Evolutionary conservation across 1,284 basidiomycete genomes (phyloP).

Genomic region (Golubevia sp.): DNA sequence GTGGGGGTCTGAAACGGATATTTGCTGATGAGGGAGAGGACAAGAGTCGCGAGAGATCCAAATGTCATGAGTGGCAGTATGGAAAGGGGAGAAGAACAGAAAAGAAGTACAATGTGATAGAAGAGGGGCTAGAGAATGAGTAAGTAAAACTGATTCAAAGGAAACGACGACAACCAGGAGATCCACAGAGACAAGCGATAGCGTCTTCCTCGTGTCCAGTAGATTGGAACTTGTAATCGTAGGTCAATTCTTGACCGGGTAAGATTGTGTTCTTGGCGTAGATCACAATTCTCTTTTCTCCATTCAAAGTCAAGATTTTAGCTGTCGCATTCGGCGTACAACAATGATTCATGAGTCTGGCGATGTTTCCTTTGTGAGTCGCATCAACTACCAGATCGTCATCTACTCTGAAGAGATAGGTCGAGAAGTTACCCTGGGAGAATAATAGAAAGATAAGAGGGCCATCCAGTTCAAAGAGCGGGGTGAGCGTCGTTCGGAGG

Average conservation of each 20-base stretch:
- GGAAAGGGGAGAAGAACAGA: not conserved
- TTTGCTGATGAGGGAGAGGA: too few relatives aligned
- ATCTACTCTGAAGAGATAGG: constrained; percentile 63
- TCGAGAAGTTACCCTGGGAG: constrained; percentile 50
- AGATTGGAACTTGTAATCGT: constrained; percentile 62
- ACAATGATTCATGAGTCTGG: constrained; percentile 90
- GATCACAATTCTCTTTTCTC: constrained; percentile 98
- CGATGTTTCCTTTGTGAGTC: constrained; percentile 96
- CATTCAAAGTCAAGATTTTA: constrained; percentile 97
- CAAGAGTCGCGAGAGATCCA: too few relatives aligned
- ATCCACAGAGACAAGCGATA: constrained; percentile 64
- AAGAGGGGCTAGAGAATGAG: not conserved
- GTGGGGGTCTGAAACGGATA: too few relatives aligned
- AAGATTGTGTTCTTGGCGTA: constrained; percentile 93
- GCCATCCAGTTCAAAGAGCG: constrained; percentile 70
- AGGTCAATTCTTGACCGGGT: constrained; percentile 67
- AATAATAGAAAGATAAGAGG: not conserved
- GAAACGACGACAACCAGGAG: constrained; percentile 54
- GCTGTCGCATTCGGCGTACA: constrained; percentile 97
- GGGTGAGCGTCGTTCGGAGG: too few relatives aligned
- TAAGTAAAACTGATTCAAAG: constrained; percentile 16
- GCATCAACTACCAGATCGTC: constrained; percentile 77
- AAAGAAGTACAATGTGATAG: not conserved
- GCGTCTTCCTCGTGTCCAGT: constrained; percentile 54
- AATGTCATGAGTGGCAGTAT: too few relatives aligned